A percentile compares a stretch with the other conserved stretches of the same genome.
phyloP scores from a whole-genome alignment of 192 early-diverging fungal genomes.

The Mortierella hygrophila region DNA sequence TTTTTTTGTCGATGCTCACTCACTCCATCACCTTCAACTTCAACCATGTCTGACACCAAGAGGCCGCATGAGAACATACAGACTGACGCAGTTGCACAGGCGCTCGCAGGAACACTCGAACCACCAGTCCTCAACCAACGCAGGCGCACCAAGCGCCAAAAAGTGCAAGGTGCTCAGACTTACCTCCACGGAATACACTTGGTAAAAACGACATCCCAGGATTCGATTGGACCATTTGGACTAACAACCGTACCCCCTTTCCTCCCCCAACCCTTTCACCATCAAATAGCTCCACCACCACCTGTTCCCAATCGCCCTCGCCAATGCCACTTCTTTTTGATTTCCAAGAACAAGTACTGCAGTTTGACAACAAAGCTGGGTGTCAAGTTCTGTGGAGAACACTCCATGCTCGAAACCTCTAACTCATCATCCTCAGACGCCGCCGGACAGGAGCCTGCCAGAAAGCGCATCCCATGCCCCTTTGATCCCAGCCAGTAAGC shows the following conservation, averaged over 20 bases:
- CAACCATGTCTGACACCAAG: slow-evolving; percentile 40
- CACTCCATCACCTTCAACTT: background rate
- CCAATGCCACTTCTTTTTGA: slow-evolving; percentile 68
- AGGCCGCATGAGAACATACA: slow-evolving; percentile 34
- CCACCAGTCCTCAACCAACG: slow-evolving; percentile 43
- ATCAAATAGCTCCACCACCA: slow-evolving; percentile 32
- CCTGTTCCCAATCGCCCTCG: slow-evolving; percentile 43
- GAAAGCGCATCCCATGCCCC: slow-evolving; percentile 78
- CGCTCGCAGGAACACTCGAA: slow-evolving; percentile 46
- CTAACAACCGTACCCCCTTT: background rate
- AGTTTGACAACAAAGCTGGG: slow-evolving; percentile 65
- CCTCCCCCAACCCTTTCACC: background rate
- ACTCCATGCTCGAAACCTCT: slow-evolving; percentile 58
- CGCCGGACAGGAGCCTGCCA: slow-evolving; percentile 1
- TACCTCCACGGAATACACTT: background rate
- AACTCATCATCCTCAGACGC: background rate
- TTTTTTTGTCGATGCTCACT: background rate
- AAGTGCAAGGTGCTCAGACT: slow-evolving; percentile 27
- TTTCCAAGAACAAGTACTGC: slow-evolving; percentile 75
- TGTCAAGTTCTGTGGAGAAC: slow-evolving; percentile 79
- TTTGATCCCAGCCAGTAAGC: slow-evolving; percentile 80
- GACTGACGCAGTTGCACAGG: slow-evolving; percentile 31
- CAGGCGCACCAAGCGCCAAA: slow-evolving; percentile 43
- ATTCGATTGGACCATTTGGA: background rate
- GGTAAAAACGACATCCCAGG: background rate